A percentile compares a stretch with the other conserved stretches of the same genome.
Conservation (phyloP, 495 filamentous ascomycete genomes). For the Penicillium maclennaniae region DNA sequence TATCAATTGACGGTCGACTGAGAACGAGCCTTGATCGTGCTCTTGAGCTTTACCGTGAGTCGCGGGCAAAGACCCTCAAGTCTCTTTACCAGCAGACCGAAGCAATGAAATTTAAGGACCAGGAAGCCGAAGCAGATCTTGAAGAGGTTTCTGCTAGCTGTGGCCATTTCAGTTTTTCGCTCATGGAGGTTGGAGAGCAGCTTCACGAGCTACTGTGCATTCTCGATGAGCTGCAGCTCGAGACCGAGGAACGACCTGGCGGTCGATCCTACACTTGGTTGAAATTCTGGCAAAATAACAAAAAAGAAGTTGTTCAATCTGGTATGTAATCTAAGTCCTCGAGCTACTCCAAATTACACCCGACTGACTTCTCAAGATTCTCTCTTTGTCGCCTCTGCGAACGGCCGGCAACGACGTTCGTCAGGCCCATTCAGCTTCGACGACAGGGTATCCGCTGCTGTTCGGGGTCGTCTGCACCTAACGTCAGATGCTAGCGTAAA, state of each 20-base stretch:
- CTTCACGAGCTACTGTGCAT: constrained; percentile 78
- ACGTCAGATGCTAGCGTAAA: constrained; percentile 22
- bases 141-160: constrained; percentile 96
- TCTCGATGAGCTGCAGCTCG: constrained; percentile 75
- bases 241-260: constrained; percentile 51
- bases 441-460: constrained; percentile 4
- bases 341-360: neutral
- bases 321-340: neutral
- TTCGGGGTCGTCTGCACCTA: constrained; percentile 3
- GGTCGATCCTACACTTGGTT: constrained; percentile 82
- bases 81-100: constrained; percentile 75
- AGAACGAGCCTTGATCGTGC: constrained; percentile 73
- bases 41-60: constrained; percentile 68
- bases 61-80: constrained; percentile 69
- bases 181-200: constrained; percentile 86
- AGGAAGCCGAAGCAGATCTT: constrained; percentile 82
- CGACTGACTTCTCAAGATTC: neutral
- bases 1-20: constrained; percentile 74
- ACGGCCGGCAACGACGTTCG: neutral
- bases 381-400: neutral
- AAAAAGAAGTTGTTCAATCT: constrained; percentile 17
- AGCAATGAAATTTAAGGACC: constrained; percentile 56
- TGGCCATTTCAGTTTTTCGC: constrained; percentile 87
- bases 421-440: constrained; percentile 6
- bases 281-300: constrained; percentile 62